Conservation (phyloP, 163 green algal genomes). For the Botryococcus braunii region DNA sequence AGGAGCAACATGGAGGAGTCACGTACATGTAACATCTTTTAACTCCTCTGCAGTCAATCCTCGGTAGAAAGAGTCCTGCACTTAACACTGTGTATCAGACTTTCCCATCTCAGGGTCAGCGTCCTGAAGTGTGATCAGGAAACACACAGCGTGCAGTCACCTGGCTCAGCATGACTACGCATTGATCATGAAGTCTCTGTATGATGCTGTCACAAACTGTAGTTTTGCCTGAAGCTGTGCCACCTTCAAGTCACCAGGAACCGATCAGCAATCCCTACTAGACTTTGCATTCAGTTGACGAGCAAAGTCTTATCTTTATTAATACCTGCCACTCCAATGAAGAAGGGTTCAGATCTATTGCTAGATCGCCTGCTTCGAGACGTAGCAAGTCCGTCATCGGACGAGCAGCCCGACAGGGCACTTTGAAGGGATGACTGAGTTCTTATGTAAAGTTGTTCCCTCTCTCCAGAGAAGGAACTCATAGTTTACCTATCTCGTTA, state of each 20-base stretch:
- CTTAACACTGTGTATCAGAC: too few relatives aligned
- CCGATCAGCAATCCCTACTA: neutral
- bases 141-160: too few relatives aligned
- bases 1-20: neutral
- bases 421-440: too few relatives aligned
- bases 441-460: too few relatives aligned
- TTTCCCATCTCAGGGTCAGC: too few relatives aligned
- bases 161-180: slow-evolving; percentile 78
- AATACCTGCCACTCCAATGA: slow-evolving; percentile 38
- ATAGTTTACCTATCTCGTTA: too few relatives aligned
- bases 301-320: neutral
- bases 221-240: slow-evolving; percentile 73
- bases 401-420: too few relatives aligned
- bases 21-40: slow-evolving; percentile 28
- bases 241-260: slow-evolving; percentile 18
- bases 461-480: too few relatives aligned
- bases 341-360: slow-evolving; percentile 25
- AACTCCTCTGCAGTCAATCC: slow-evolving; percentile 55
- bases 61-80: slow-evolving; percentile 80
- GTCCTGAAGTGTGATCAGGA: too few relatives aligned
- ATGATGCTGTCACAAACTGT: slow-evolving; percentile 83
- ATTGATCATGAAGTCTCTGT: slow-evolving; percentile 50
- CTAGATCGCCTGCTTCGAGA: too few relatives aligned
- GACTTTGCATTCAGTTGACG: neutral
- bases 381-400: too few relatives aligned